Conservation (phyloP, 768 basidiomycete species). For the Mrakia frigida region DNA sequence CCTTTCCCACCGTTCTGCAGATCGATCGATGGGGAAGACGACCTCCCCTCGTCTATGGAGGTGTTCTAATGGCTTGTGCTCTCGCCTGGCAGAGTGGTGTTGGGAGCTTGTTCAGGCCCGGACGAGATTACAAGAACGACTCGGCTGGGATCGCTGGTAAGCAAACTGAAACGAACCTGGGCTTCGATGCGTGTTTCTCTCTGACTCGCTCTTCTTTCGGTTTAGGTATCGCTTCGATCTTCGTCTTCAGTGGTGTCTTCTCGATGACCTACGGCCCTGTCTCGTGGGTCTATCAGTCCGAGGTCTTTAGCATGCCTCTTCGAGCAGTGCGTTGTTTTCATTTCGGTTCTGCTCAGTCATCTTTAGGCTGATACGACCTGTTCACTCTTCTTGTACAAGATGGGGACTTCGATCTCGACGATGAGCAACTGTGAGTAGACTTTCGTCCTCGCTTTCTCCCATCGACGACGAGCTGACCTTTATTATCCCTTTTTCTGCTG, state of each 20-base stretch:
- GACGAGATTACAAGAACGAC: background rate
- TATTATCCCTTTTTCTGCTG: too few relatives aligned
- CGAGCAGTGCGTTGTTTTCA: background rate
- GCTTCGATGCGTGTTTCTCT: background rate
- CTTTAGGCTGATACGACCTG: background rate
- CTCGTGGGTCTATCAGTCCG: constrained; percentile 7
- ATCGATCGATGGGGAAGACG: background rate
- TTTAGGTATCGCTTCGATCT: background rate
- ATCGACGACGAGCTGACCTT: too few relatives aligned
- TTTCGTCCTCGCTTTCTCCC: too few relatives aligned
- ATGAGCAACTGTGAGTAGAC: background rate
- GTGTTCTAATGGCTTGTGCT: background rate
- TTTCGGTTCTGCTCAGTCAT: background rate
- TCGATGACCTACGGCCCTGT: constrained; percentile 16
- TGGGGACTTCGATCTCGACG: background rate
- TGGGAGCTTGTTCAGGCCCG: background rate
- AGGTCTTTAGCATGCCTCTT: constrained; percentile 8
- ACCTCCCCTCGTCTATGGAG: background rate
- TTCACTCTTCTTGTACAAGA: background rate
- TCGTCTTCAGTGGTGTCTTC: background rate
- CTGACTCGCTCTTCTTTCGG: background rate
- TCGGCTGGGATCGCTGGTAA: background rate
- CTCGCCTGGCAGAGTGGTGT: background rate
- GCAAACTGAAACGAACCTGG: too few relatives aligned
- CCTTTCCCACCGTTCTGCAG: background rate